A percentile compares a stretch with the other conserved stretches of the same genome.
These are phyloP conservation scores for Cyclotella atomus DNA, from an alignment of 108 stramenopile genomes.

Conservation along the genomic window DNA sequence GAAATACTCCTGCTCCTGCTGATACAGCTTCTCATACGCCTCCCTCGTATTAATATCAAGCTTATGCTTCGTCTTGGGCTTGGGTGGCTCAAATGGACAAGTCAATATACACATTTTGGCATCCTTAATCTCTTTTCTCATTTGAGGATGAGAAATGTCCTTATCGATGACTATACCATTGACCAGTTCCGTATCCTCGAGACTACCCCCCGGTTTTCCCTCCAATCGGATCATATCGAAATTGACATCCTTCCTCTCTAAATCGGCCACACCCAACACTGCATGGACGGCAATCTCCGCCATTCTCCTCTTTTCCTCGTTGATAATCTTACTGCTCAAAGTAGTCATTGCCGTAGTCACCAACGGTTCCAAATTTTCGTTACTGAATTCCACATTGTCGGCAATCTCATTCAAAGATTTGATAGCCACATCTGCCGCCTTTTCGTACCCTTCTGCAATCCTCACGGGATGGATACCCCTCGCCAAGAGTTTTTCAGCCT, in stretches of 20 bases:
- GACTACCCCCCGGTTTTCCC: conserved; percentile 97
- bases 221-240: conserved; percentile 99
- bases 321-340: conserved; percentile 95
- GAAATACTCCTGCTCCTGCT: conserved; percentile 98
- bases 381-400: conserved; percentile 87
- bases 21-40: conserved; percentile 94
- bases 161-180: conserved; percentile 98
- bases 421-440: conserved; percentile 93
- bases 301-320: conserved; percentile 95
- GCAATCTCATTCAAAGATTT: conserved; percentile 84
- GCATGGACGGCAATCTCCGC: conserved; percentile 96
- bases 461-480: conserved; percentile 97
- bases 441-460: conserved; percentile 97
- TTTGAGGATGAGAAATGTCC: conserved; percentile 98
- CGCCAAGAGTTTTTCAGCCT: conserved; percentile 93
- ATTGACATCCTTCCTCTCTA: conserved; percentile 97
- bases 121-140: conserved; percentile 91
- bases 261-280: conserved; percentile 94
- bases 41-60: conserved; percentile 96
- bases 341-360: conserved; percentile 97
- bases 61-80: conserved; percentile 99
- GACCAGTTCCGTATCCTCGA: conserved; percentile 97
- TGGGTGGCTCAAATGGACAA: conserved; percentile 99
- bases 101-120: conserved; percentile 97
- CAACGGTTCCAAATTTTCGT: conserved; percentile 89